Evolutionary conservation across 352 stramenopile genomes (phyloP), one percentile per base, ranked within the genome.

Genomic region (Phytopythium cucurbitacearum): DNA sequence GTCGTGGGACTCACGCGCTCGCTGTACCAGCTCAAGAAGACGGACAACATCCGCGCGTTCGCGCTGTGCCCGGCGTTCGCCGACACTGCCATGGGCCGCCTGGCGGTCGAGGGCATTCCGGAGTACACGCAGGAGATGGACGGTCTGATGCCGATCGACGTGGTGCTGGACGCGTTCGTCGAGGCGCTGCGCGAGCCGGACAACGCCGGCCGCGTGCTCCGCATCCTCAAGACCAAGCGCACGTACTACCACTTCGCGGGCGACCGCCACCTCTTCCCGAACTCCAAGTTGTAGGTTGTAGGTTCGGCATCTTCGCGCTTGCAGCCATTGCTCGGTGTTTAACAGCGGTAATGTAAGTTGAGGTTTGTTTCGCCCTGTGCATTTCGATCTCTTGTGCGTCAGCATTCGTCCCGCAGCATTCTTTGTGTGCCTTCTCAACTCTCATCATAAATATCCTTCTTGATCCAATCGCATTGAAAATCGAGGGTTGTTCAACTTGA

Each of bases 1-100:
- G 80, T 94, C 40, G 70, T 91, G 21, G 69, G 71, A 7, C 85
- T 94, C 52, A 90, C 80, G 55, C 72, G 76, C 36, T 89, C 83
- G 46, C 60, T 85, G 48, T 77, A 76, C 49, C 62, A 68, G 33
- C 55, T 85, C 40, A 74, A 88, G 60, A 73, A 85, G 57, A 65
- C 67, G 58, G 61, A 74, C 64, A 89, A 87, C 60, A 77, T 94
- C 33, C 83, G 83, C 46, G 71, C 76, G 32, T 82, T 89, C 41
- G 79, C 66, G 33, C 62, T 93, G 50, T 84, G 73, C 15, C 82
- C 80, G 72, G 58, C 32, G n/a, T 93, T 91, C 34, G 67, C 82
- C 0, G 65, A 89, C 53, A 93, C 82, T 0, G 62, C 63, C 8
- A 89, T 91, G 76, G 82, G 82, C 9, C 69, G 61, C 37, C 11